Evolutionary conservation across 257 asterid species (phyloP), one percentile per base, ranked within the genome.

Genomic region (Galeopsis tetrahit): DNA sequence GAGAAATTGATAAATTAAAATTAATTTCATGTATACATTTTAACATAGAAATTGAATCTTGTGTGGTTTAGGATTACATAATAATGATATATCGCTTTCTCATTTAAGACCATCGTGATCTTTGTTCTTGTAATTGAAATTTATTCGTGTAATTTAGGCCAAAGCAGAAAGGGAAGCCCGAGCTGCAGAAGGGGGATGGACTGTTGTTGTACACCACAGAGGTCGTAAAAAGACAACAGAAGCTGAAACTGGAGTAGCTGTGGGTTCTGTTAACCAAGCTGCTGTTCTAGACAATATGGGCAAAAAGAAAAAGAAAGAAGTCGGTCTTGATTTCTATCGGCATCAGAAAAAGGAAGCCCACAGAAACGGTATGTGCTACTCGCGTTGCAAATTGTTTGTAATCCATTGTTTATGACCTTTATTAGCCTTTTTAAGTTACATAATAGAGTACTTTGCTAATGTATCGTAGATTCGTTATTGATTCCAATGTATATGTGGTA

Each of bases 121-220:
- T 49, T 62, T 75, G 33, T 77, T 78, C 34, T 62, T 63, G 56
- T 36, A 14, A 58, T 17, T 57, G 32, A 34, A 10, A 46, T 13
- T 55, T 38, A 33, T 32, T 51, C 31, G 15, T 44, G 2, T 60
- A 43, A 66, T 74, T 59, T 49, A 95, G 99, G 96, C 88, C 76
- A 92, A 80, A 81, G 75, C 70, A 63, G 96, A 86, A 81, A 85
- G 81, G 77, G 96, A 88, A 84, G 91, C 92, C 62, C 86, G 76
- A 74, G 92, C 89, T 70, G 98, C 91, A 40, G 98, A 88, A 72
- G 98, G 87, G 77, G 99, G 99, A 69, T 95, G 97, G 97, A 87
- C 96, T 1, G 97, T 95, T 63, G 99, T 92, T 48, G 89, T 84
- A 70, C 98, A 95, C 63, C 96, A 95, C 11, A 95, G 85, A 81